phyloP scores from a whole-genome alignment of 106 monocot species.

The Vanilla planifolia region DNA sequence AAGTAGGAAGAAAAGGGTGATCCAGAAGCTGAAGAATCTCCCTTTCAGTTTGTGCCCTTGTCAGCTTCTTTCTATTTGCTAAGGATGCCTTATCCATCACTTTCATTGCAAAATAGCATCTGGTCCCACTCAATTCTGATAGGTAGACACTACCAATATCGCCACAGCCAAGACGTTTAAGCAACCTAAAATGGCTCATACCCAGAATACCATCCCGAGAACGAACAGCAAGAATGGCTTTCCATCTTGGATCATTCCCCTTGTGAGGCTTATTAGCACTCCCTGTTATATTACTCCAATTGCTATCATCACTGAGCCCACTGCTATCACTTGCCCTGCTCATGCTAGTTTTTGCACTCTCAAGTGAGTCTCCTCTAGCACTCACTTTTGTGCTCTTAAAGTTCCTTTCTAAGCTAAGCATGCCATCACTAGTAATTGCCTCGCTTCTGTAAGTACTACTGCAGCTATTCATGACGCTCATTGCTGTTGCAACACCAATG shows the following conservation, averaged over 20 bases:
- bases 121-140: slow-evolving; percentile 78
- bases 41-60: slow-evolving; percentile 86
- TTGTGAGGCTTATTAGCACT: slow-evolving; percentile 87
- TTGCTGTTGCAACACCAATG: slow-evolving; percentile 45
- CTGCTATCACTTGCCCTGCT: slow-evolving; percentile 86
- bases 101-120: slow-evolving; percentile 96
- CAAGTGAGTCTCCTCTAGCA: slow-evolving; percentile 54
- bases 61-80: slow-evolving; percentile 84
- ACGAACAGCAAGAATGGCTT: slow-evolving; percentile 76
- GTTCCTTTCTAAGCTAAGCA: slow-evolving; percentile 48
- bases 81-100: slow-evolving; percentile 98
- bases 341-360: slow-evolving; percentile 76
- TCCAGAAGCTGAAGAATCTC: slow-evolving; percentile 91
- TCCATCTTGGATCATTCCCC: slow-evolving; percentile 94
- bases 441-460: slow-evolving; percentile 58
- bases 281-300: slow-evolving; percentile 70
- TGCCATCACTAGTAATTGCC: slow-evolving; percentile 45
- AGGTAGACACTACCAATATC: slow-evolving; percentile 33
- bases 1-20: slow-evolving; percentile 89
- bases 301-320: slow-evolving; percentile 84
- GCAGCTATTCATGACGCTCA: slow-evolving; percentile 53
- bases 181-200: slow-evolving; percentile 89
- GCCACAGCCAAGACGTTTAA: slow-evolving; percentile 81
- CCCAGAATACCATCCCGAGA: slow-evolving; percentile 66
- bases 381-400: slow-evolving; percentile 49